Percentiles rank a stretch among this genome's conserved stretches.
Evolutionary conservation across 345 rosid species (phyloP).

Genomic region (Cardamine resedifolia): DNA sequence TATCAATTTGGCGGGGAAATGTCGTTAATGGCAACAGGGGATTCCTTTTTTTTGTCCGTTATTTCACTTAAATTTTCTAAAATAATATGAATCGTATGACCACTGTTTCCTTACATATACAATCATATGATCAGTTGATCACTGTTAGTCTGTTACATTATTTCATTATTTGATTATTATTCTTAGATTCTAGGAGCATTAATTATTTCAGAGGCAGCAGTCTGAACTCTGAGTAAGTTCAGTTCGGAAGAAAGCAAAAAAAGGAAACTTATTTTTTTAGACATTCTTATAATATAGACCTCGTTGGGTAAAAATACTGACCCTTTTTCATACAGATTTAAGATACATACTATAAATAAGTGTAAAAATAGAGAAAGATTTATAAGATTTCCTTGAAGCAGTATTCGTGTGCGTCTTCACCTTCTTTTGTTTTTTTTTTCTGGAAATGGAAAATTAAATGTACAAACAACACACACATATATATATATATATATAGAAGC

Average conservation of each 20-base stretch:
- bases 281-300: background rate
- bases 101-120: conserved; percentile 25
- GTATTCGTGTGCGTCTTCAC: background rate
- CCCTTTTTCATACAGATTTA: background rate
- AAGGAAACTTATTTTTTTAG: conserved; percentile 6
- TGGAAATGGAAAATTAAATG: background rate
- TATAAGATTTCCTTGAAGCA: background rate
- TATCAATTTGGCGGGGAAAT: conserved; percentile 11
- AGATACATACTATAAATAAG: background rate
- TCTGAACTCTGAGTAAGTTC: conserved; percentile 42
- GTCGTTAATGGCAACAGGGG: conserved; percentile 13
- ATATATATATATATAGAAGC: no score
- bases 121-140: conserved; percentile 35
- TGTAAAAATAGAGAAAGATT: background rate
- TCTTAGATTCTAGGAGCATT: conserved; percentile 38
- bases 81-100: conserved; percentile 19
- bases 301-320: background rate
- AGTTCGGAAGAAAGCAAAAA: conserved; percentile 40
- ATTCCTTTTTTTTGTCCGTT: conserved; percentile 13
- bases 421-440: background rate
- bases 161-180: conserved; percentile 31
- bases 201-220: conserved; percentile 29
- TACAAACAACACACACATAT: background rate
- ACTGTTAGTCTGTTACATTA: conserved; percentile 11
- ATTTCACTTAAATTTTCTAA: background rate